Evolutionary conservation across 345 rosid genomes (phyloP).

Genomic region (Eucalyptus regnans): DNA sequence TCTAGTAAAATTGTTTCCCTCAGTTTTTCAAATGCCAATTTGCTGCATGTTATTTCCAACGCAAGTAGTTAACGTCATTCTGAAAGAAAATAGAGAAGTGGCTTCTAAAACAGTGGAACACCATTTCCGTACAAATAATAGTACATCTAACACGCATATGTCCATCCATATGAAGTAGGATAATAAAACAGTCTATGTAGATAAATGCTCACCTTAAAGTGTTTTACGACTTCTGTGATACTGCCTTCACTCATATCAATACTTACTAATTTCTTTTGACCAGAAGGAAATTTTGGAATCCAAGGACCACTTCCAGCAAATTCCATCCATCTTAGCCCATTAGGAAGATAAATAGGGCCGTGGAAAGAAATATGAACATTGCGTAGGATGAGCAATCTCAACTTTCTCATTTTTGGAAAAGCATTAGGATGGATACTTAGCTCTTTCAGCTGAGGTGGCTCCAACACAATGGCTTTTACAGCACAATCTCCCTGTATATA

Average conservation of each 20-base stretch:
- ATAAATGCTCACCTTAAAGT: background rate
- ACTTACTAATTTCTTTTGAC: background rate
- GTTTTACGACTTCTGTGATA: background rate
- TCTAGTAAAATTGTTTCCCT: too few species aligned
- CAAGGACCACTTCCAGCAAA: fast-evolving
- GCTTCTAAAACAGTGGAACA: too few species aligned
- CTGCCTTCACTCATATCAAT: background rate
- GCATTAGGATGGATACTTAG: background rate
- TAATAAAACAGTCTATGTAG: too few species aligned
- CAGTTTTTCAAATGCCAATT: too few species aligned
- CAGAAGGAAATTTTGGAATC: background rate
- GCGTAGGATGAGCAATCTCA: background rate
- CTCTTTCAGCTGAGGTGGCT: fast-evolving
- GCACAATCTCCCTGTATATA: background rate
- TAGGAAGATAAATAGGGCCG: background rate
- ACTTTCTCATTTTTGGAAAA: background rate
- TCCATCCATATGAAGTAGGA: background rate
- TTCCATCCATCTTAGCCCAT: background rate
- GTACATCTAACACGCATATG: too few species aligned
- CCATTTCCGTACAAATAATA: too few species aligned
- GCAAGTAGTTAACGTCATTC: too few species aligned
- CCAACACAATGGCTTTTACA: background rate
- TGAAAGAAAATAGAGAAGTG: too few species aligned
- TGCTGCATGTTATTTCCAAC: too few species aligned
- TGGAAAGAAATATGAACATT: background rate